These are phyloP conservation scores for Nigrograna mackinnonii DNA, from an alignment of 2,329 filamentous ascomycete genomes.

Conservation along the genomic window DNA sequence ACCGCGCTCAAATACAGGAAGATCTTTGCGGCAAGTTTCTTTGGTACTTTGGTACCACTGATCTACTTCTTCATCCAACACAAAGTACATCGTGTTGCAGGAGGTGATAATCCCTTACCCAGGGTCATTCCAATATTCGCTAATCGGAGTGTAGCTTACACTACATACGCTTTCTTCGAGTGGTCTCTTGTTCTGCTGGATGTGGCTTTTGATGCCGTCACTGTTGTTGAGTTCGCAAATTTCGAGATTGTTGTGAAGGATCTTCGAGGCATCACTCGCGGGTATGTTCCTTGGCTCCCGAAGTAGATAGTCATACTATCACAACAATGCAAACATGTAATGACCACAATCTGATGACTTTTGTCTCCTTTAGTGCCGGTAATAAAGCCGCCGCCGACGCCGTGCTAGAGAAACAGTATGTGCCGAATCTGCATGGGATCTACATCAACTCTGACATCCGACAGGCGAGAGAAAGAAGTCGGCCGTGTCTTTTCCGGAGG, in stretches of 20 bases:
- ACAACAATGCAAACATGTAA: conserved; percentile 40
- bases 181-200: conserved; percentile 95
- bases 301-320: conserved; percentile 67
- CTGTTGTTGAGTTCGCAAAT: conserved; percentile 84
- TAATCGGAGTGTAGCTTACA: conserved; percentile 72
- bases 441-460: conserved; percentile 20
- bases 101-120: conserved; percentile 77
- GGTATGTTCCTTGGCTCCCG: conserved; percentile 97
- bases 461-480: conserved; percentile 75
- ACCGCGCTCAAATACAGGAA: conserved; percentile 87
- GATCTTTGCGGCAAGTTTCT: conserved; percentile 80
- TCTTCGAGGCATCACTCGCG: conserved; percentile 87
- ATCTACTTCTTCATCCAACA: conserved; percentile 99
- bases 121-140: conserved; percentile 6
- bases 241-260: conserved; percentile 90
- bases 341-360: conserved; percentile 38
- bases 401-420: conserved; percentile 75
- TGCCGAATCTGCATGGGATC: conserved; percentile 22
- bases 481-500: conserved; percentile 69
- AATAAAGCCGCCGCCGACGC: conserved; percentile 46
- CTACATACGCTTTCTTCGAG: conserved; percentile 96
- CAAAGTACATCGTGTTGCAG: conserved; percentile 91
- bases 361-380: conserved; percentile 48
- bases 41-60: conserved; percentile 85
- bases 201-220: conserved; percentile 94